phyloP scores from a whole-genome alignment of 2,329 filamentous ascomycete species.

The Sclerotinia trifoliorum region DNA sequence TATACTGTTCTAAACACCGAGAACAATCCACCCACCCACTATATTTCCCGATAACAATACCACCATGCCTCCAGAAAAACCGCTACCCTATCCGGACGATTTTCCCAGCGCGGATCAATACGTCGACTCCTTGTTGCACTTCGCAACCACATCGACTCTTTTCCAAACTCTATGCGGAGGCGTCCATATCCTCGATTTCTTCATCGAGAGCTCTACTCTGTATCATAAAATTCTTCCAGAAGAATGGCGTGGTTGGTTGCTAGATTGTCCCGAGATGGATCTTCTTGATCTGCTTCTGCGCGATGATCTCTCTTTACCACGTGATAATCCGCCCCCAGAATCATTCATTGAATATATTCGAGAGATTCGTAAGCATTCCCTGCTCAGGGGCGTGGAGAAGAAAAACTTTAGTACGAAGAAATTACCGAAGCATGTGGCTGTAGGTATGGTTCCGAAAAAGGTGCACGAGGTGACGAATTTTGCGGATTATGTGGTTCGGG shows the following conservation, averaged over 20 bases:
- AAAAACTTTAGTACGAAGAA: constrained; percentile 43
- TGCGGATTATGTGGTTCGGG: constrained; percentile 72
- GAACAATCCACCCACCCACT: neutral
- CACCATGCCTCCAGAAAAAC: constrained; percentile 34
- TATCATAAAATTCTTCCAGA: constrained; percentile 74
- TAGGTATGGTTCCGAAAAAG: constrained; percentile 97
- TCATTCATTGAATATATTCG: constrained; percentile 71
- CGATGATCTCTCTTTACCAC: constrained; percentile 58
- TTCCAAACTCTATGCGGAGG: constrained; percentile 92
- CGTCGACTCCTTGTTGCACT: constrained; percentile 72
- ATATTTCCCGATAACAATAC: neutral
- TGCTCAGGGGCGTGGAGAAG: constrained; percentile 54
- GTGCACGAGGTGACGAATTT: constrained; percentile 91
- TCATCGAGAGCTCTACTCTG: constrained; percentile 79
- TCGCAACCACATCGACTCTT: constrained; percentile 69
- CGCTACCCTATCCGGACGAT: constrained; percentile 35
- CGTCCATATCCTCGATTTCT: constrained; percentile 96
- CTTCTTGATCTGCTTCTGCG: constrained; percentile 80
- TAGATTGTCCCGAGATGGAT: constrained; percentile 66
- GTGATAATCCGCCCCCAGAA: constrained; percentile 34
- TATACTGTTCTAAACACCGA: neutral
- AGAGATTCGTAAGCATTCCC: constrained; percentile 66
- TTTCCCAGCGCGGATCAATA: constrained; percentile 75
- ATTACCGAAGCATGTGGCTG: constrained; percentile 68
- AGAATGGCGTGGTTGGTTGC: constrained; percentile 81